These are phyloP conservation scores for Trichoderma brevicompactum DNA, from an alignment of 2,329 filamentous ascomycete species.

Conservation along the genomic window DNA sequence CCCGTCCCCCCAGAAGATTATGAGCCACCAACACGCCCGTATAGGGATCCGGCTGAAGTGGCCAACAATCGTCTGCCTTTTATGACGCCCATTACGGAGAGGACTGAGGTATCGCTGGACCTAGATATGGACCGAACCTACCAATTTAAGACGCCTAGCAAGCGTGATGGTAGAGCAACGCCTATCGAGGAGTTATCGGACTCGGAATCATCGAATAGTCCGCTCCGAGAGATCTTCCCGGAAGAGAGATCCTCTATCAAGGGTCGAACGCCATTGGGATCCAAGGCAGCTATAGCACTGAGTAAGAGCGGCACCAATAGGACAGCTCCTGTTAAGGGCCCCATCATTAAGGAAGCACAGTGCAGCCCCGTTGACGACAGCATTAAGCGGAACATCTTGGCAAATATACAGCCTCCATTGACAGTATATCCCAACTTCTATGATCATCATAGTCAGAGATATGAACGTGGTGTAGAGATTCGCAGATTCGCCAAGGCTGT, in stretches of 20 bases:
- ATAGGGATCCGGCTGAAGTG: constrained; percentile 76
- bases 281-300: constrained; percentile 45
- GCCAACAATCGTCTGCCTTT: constrained; percentile 93
- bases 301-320: constrained; percentile 44
- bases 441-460: constrained; percentile 67
- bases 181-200: constrained; percentile 42
- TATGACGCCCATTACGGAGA: constrained; percentile 98
- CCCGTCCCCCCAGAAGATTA: constrained; percentile 86
- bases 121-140: constrained; percentile 63
- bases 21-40: constrained; percentile 76
- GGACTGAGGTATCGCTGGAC: constrained; percentile 86
- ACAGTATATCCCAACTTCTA: constrained; percentile 78
- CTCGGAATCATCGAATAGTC: constrained; percentile 66
- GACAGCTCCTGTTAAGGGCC: constrained; percentile 60
- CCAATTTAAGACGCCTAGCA: constrained; percentile 78
- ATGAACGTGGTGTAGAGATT: constrained; percentile 73
- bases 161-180: constrained; percentile 45
- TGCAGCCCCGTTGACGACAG: constrained; percentile 88
- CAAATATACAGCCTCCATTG: constrained; percentile 73
- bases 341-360: constrained; percentile 78
- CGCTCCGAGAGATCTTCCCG: constrained; percentile 68
- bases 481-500: constrained; percentile 77
- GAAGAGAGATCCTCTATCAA: constrained; percentile 53
- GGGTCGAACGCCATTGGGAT: constrained; percentile 55
- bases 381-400: constrained; percentile 75